These are phyloP conservation scores for Corinectria fuckeliana DNA, from an alignment of 2,329 filamentous ascomycete genomes.

Conservation along the genomic window DNA sequence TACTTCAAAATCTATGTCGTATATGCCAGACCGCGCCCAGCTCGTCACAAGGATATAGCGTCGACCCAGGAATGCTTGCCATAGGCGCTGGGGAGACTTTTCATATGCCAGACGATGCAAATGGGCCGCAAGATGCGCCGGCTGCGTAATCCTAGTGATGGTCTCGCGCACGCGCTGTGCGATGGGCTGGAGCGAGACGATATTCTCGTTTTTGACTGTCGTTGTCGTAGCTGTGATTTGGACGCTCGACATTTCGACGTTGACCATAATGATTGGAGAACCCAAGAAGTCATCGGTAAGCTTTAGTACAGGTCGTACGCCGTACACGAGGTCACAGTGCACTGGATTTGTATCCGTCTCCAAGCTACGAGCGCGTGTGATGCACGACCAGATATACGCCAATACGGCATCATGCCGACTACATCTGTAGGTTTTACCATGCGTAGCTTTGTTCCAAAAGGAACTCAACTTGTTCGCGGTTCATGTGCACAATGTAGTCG, in stretches of 20 bases:
- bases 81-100: constrained; percentile 35
- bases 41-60: constrained; percentile 36
- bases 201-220: background rate
- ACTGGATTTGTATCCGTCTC: constrained; percentile 9
- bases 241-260: constrained; percentile 25
- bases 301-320: constrained; percentile 21
- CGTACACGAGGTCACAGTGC: constrained; percentile 33
- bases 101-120: constrained; percentile 32
- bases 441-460: constrained; percentile 11
- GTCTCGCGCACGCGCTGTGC: constrained; percentile 24
- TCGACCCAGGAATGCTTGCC: constrained; percentile 36
- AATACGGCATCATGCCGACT: constrained; percentile 36
- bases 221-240: background rate
- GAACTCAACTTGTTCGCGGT: constrained; percentile 15
- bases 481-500: constrained; percentile 32
- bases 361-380: constrained; percentile 28
- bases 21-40: constrained; percentile 35
- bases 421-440: background rate
- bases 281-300: constrained; percentile 26
- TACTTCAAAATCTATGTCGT: constrained; percentile 36
- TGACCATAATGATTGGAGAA: constrained; percentile 35
- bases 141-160: constrained; percentile 8
- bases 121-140: constrained; percentile 18
- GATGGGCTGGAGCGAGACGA: background rate
- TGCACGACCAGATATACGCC: constrained; percentile 37